Evolutionary conservation across 2,329 filamentous ascomycete species (phyloP).

Genomic region (Claviceps digitariae): DNA sequence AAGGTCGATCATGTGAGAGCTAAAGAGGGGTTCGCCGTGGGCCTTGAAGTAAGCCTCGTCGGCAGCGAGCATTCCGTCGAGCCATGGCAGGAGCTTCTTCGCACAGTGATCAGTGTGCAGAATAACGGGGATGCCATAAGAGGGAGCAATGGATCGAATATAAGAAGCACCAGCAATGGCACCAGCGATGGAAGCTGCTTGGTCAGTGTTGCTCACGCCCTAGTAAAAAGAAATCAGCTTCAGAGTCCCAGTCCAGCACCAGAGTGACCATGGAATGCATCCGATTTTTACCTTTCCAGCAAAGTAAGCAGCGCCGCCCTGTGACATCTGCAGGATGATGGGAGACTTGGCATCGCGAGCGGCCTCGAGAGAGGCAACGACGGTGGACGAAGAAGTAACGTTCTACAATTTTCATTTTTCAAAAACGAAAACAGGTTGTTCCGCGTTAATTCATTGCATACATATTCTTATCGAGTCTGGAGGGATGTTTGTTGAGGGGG

Average conservation of each 20-base stretch:
- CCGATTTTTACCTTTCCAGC: constrained; percentile 55
- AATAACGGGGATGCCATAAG: constrained; percentile 82
- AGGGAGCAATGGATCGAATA: constrained; percentile 74
- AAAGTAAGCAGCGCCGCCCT: constrained; percentile 89
- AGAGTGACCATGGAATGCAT: background rate
- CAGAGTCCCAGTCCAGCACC: background rate
- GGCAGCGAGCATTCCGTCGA: constrained; percentile 88
- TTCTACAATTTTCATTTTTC: constrained; percentile 38
- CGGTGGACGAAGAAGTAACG: constrained; percentile 76
- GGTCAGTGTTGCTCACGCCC: constrained; percentile 68
- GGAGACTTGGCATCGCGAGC: constrained; percentile 84
- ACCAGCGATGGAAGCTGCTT: constrained; percentile 79
- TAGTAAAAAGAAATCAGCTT: constrained; percentile 5
- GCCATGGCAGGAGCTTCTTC: constrained; percentile 98
- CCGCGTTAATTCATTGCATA: background rate
- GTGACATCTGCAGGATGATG: constrained; percentile 84
- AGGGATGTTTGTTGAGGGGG: background rate
- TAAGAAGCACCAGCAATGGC: constrained; percentile 83
- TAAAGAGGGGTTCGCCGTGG: constrained; percentile 86
- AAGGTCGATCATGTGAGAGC: constrained; percentile 96
- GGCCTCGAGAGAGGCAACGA: constrained; percentile 79
- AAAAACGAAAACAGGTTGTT: background rate
- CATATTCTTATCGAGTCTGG: constrained; percentile 1
- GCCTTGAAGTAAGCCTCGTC: constrained; percentile 94
- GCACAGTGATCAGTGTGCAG: constrained; percentile 98